Conservation (phyloP, 345 rosid species). For the Acer campestre region DNA sequence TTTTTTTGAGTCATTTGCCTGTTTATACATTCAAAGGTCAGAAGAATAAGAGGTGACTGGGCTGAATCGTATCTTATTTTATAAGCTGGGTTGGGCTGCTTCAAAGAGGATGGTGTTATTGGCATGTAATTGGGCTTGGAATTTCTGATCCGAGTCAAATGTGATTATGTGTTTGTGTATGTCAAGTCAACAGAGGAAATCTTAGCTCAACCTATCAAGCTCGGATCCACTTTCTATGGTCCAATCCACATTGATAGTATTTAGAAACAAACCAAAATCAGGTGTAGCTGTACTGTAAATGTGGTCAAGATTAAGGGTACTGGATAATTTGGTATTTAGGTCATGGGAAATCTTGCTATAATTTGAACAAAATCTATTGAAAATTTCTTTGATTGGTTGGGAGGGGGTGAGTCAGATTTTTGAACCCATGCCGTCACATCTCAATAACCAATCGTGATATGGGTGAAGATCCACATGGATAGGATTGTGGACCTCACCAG, state of each 20-base stretch:
- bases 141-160: background rate
- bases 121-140: background rate
- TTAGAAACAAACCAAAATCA: background rate
- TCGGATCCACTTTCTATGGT: background rate
- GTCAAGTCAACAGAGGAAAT: background rate
- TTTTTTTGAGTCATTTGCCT: no score
- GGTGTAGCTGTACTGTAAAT: background rate
- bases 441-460: slow-evolving; percentile 23
- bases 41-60: background rate
- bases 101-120: no score
- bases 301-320: background rate
- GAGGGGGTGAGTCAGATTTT: slow-evolving; percentile 10
- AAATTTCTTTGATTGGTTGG: slow-evolving; percentile 3
- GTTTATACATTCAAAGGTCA: background rate
- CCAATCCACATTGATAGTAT: no score
- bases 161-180: background rate
- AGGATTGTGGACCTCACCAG: slow-evolving; percentile 30
- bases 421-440: slow-evolving; percentile 3
- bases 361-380: slow-evolving; percentile 13
- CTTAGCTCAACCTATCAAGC: background rate
- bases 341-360: background rate
- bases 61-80: background rate
- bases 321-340: background rate
- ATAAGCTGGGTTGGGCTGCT: background rate
- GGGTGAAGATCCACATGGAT: slow-evolving; percentile 31